Evolutionary conservation across 78 protist genomes (phyloP).

Genomic region (Diacronema lutheri): DNA sequence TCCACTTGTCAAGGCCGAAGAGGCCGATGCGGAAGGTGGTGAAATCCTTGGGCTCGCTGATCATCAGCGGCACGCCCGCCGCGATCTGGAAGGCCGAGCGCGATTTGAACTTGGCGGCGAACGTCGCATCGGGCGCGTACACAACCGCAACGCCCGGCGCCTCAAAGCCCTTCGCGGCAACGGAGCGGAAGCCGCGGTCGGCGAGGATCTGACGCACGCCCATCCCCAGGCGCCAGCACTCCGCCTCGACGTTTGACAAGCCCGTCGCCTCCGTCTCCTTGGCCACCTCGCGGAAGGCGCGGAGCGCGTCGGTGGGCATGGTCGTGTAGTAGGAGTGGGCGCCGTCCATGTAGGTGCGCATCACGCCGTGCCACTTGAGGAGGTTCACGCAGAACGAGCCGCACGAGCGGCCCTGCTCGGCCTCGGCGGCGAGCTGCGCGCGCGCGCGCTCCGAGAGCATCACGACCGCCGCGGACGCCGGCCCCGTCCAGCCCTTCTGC

Average conservation of each 20-base stretch:
- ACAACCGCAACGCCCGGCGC: slow-evolving; percentile 50
- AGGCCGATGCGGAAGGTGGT: not conserved
- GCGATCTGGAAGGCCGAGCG: slow-evolving; percentile 29
- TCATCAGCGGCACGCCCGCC: slow-evolving; percentile 50
- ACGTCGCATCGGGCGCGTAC: slow-evolving; percentile 1
- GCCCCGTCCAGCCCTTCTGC: slow-evolving; percentile 64
- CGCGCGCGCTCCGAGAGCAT: slow-evolving; percentile 14
- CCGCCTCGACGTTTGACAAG: not conserved
- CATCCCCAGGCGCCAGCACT: slow-evolving; percentile 11
- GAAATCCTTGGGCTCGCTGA: not conserved
- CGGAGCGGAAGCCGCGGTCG: not conserved
- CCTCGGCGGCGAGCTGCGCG: not conserved
- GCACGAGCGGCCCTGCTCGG: not conserved
- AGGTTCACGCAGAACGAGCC: slow-evolving; percentile 10
- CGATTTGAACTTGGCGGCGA: not conserved
- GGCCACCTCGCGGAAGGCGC: slow-evolving; percentile 12
- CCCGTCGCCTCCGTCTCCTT: slow-evolving; percentile 12
- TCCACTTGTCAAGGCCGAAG: slow-evolving; percentile 51
- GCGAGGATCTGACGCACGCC: not conserved
- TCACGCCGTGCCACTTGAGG: slow-evolving; percentile 36
- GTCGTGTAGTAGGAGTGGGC: slow-evolving; percentile 47
- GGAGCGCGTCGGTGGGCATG: slow-evolving; percentile 57
- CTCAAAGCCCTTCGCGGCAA: slow-evolving; percentile 22
- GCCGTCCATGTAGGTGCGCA: slow-evolving; percentile 40
- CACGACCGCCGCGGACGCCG: slow-evolving; percentile 45